A percentile compares a stretch with the other conserved stretches of the same genome.
Evolutionary conservation across 768 basidiomycete genomes (phyloP).

Genomic region (Suillus placidus): DNA sequence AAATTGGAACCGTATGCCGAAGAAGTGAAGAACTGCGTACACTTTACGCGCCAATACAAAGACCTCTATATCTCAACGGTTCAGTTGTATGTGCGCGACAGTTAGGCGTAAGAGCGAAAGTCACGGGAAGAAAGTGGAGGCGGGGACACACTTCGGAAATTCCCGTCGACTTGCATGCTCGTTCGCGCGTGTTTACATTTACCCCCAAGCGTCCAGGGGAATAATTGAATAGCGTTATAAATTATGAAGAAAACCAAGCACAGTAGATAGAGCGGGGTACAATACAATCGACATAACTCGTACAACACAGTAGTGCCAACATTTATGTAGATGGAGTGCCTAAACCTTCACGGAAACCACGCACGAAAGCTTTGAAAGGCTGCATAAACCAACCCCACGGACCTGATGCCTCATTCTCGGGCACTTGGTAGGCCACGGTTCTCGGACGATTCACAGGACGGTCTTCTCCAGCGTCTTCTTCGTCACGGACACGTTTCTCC

Average conservation of each 20-base stretch:
- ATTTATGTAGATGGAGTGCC: constrained; percentile 23
- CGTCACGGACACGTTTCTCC: constrained; percentile 54
- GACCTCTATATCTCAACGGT: constrained; percentile 14
- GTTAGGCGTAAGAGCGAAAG: constrained; percentile 19
- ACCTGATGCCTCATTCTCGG: constrained; percentile 48
- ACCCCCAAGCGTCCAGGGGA: background rate
- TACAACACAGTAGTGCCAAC: constrained; percentile 6
- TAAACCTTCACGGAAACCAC: constrained; percentile 69
- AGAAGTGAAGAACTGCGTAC: constrained; percentile 8
- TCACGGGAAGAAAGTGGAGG: constrained; percentile 17
- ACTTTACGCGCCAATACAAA: constrained; percentile 18
- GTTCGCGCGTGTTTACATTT: constrained; percentile 12
- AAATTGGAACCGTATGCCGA: constrained; percentile 5
- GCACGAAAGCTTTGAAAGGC: constrained; percentile 65
- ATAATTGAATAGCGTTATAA: constrained; percentile 10
- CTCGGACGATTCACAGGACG: constrained; percentile 56
- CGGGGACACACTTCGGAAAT: constrained; percentile 26
- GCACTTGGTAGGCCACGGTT: constrained; percentile 46
- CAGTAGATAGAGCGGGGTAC: constrained; percentile 14
- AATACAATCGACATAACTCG: constrained; percentile 4
- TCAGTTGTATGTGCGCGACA: constrained; percentile 13
- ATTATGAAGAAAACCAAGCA: constrained; percentile 15
- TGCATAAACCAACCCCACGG: constrained; percentile 61
- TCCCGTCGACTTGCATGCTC: constrained; percentile 29
- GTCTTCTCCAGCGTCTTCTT: constrained; percentile 40